These are phyloP conservation scores for Micractinium conductrix DNA, from an alignment of 139 green algal genomes.

Conservation along the genomic window DNA sequence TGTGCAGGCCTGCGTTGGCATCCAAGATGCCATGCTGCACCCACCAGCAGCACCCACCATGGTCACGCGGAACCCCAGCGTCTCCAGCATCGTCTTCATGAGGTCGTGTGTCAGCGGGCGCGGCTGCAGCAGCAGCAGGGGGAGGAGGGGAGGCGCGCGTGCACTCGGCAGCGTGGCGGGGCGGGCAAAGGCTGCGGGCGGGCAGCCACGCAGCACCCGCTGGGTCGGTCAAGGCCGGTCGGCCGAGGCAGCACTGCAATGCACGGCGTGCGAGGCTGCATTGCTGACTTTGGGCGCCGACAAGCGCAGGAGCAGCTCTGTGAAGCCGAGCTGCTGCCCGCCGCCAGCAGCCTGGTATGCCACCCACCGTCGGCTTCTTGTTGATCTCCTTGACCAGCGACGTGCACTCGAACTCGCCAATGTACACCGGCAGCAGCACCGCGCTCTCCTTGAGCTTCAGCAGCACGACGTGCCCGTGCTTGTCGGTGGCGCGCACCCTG, in stretches of 20 bases:
- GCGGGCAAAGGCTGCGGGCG: too few relatives aligned
- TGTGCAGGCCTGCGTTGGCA: too few relatives aligned
- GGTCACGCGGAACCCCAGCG: conserved; percentile 61
- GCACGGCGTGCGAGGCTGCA: too few relatives aligned
- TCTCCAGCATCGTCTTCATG: conserved; percentile 64
- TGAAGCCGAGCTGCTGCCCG: too few relatives aligned
- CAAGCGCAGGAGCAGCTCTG: too few relatives aligned
- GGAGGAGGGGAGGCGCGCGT: neutral
- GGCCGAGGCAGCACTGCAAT: too few relatives aligned
- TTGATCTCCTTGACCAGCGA: conserved; percentile 60
- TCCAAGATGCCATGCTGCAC: too few relatives aligned
- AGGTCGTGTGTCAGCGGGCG: conserved; percentile 73
- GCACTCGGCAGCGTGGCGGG: too few relatives aligned
- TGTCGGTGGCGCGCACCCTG: conserved; percentile 44
- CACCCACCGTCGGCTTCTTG: conserved; percentile 45
- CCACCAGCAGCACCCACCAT: conserved; percentile 32
- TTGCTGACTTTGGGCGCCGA: too few relatives aligned
- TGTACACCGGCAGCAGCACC: conserved; percentile 58
- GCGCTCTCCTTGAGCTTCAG: conserved; percentile 54
- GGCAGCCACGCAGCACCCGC: too few relatives aligned
- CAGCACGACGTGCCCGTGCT: conserved; percentile 57
- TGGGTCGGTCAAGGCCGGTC: too few relatives aligned
- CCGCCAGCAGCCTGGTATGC: too few relatives aligned
- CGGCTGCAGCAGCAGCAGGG: conserved; percentile 31
- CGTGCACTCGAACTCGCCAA: conserved; percentile 64